Evolutionary conservation across 352 stramenopile genomes (phyloP).

Genomic region (Hyaloperonospora arabidopsidis): DNA sequence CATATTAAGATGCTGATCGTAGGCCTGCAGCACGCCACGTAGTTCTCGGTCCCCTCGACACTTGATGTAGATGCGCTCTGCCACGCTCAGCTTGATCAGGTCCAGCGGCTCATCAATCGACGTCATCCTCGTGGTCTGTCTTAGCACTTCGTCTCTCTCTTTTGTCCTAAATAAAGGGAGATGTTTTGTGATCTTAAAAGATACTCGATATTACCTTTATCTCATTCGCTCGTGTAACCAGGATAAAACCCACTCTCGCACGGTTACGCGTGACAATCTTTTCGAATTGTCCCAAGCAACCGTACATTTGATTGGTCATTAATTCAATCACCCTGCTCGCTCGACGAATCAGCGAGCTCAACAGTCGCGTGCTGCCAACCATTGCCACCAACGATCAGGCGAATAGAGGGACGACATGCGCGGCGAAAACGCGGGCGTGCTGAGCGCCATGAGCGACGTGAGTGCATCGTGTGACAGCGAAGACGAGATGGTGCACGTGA

Average conservation of each 20-base stretch:
- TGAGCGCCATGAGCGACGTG: slow-evolving; percentile 31
- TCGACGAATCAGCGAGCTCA: too few relatives aligned
- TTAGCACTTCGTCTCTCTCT: too few relatives aligned
- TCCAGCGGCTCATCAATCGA: slow-evolving; percentile 95
- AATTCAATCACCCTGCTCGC: background rate
- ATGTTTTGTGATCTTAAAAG: too few relatives aligned
- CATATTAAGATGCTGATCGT: slow-evolving; percentile 99
- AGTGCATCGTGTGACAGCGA: slow-evolving; percentile 34
- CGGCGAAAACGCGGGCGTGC: slow-evolving; percentile 29
- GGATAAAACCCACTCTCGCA: too few relatives aligned
- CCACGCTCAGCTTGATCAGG: slow-evolving; percentile 97
- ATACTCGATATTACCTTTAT: slow-evolving; percentile 2
- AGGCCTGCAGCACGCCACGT: slow-evolving; percentile 94
- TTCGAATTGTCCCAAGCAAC: too few relatives aligned
- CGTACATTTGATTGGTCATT: too few relatives aligned
- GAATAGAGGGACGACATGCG: slow-evolving; percentile 16
- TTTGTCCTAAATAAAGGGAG: too few relatives aligned
- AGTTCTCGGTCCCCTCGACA: slow-evolving; percentile 96
- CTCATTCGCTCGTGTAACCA: background rate
- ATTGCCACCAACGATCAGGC: slow-evolving; percentile 8
- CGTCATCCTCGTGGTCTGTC: too few relatives aligned
- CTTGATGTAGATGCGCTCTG: slow-evolving; percentile 99
- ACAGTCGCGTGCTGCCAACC: background rate
- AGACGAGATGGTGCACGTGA: slow-evolving; percentile 44
- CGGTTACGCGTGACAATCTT: too few relatives aligned